A percentile compares a stretch with the other conserved stretches of the same genome.
Evolutionary conservation across 1,139 yeast species (phyloP).

Genomic region (Scheffersomyces cryptocercus): DNA sequence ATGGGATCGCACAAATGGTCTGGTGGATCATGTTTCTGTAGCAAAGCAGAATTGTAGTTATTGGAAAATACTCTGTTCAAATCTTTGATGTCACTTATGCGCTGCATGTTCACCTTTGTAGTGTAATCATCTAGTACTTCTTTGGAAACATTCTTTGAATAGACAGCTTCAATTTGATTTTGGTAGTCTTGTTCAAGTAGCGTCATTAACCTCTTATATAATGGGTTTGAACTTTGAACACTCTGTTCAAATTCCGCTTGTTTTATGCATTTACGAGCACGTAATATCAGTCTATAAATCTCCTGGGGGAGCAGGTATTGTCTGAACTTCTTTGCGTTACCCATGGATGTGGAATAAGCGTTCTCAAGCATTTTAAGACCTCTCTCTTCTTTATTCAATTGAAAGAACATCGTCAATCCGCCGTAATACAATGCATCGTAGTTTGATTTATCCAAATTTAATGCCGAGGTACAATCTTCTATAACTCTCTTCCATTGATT

Average conservation of each 20-base stretch:
- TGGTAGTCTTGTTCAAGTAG: slow-evolving; percentile 21
- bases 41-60: slow-evolving; percentile 17
- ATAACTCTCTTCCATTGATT: slow-evolving; percentile 17
- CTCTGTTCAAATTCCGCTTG: slow-evolving; percentile 18
- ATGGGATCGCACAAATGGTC: slow-evolving; percentile 50
- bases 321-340: slow-evolving; percentile 19
- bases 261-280: slow-evolving; percentile 12
- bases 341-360: slow-evolving; percentile 32
- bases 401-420: slow-evolving; percentile 26
- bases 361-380: slow-evolving; percentile 26
- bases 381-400: slow-evolving; percentile 20
- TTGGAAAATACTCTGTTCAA: slow-evolving; percentile 23
- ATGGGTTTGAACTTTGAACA: slow-evolving; percentile 21
- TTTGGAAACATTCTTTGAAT: slow-evolving; percentile 11
- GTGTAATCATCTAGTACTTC: slow-evolving; percentile 19
- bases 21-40: slow-evolving; percentile 30
- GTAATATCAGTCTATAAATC: slow-evolving; percentile 20
- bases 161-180: slow-evolving; percentile 12
- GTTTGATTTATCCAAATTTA: slow-evolving; percentile 22
- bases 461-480: slow-evolving; percentile 30
- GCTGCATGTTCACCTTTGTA: slow-evolving; percentile 19
- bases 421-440: slow-evolving; percentile 25
- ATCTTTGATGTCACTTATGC: slow-evolving; percentile 21
- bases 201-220: slow-evolving; percentile 24
- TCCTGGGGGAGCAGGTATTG: slow-evolving; percentile 19